Base-by-base conservation (phyloP, 345 rosid species). In the Salix viminalis region DNA sequence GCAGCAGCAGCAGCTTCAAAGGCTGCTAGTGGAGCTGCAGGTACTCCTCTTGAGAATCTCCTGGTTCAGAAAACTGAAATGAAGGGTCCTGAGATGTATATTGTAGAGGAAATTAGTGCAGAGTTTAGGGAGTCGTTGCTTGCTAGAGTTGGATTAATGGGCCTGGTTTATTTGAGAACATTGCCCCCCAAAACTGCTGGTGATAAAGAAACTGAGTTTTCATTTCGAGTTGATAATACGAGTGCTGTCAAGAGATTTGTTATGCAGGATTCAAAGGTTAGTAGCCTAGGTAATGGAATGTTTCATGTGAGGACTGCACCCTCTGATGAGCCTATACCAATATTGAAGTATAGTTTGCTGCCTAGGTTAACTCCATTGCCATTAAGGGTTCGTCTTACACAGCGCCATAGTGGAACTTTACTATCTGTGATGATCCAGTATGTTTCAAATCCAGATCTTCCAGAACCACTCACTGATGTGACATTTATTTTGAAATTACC, bases 351-450 rank as follows among this genome's bases (percentile, higher is more conserved):
- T 73, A 94, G 99, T 80, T 85, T 94, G 81, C 85, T 90, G 42
- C 99, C 98, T 72, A 87, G 88, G 79, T 83, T 87, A 77, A 92
- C 97, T 5, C 94, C 98, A 2, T 79, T 96, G 84, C 99, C 99
- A 41, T 85, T 96, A 74, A 88, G 99, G 85, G 90, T 94, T 71
- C 89, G 99, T 1, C 83, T 96, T 84, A 87, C 87, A 65, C 92
- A 90, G 80, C 88, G 99, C 42, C 88, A 61, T 56, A 96, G 97
- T 60, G 99, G 98, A 71, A 96, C 97, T 23, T 86, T 96, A 66
- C 97, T 96, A 79, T 96, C 99, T 12, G 86, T 94, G 81, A 96
- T 96, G 99, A 91, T 96, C 71, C 99, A 96, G 80, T 96, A 94
- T 79, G 98, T 84, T 71, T 89, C 97, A 14, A 92, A 85, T 67